Evolutionary conservation across 108 stramenopile species (phyloP), one percentile per base, ranked within the genome.

Genomic region (Pseudonitzschia multistriata): DNA sequence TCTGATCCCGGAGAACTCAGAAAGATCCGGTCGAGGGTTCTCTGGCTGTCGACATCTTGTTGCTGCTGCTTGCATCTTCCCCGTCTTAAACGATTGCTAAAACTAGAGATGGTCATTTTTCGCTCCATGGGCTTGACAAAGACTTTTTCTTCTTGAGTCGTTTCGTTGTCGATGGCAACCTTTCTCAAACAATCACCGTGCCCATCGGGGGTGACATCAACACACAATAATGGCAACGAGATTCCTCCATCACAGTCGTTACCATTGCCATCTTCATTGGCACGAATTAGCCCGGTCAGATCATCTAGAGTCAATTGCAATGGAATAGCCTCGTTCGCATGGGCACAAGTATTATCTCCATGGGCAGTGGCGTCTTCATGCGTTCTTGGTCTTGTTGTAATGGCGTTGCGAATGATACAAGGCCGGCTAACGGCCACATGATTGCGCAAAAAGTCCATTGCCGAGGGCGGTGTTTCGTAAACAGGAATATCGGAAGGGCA

Each of bases 191-290:
- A 80, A 79, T 97, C 97, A 0, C 92, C 97, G 60, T 92, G 92
- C 0, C 97, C 97, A 75, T 94, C 91, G 34, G 97, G 97, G 6
- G 97, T 95, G 2, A 95, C 92, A 76, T 97, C 89, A 14, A 94
- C 93, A 14, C 50, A 62, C 28, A 85, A 25, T 60, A 25, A 33
- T 30, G 57, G 57, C 29, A 59, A 0, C 30, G 47, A 30, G 11
- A 21, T 45, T 30, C 64, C 7, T 65, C 27, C 37, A 39, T 36
- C 42, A 5, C 0, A 0, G 27, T 15, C 25, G 27, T 7, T 29
- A 25, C 10, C 31, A 56, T 15, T 56, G 15, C 57, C 33, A 11
- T 49, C 30, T 76, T 67, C 42, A 74, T 39, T 49, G 71, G 70
- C 42, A 68, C 74, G 49, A 70, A 74, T 0, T 61, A 55, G 21